Evolutionary conservation across 352 stramenopile species (phyloP), one percentile per base, ranked within the genome.

Genomic region (Pythium plurisporium): DNA sequence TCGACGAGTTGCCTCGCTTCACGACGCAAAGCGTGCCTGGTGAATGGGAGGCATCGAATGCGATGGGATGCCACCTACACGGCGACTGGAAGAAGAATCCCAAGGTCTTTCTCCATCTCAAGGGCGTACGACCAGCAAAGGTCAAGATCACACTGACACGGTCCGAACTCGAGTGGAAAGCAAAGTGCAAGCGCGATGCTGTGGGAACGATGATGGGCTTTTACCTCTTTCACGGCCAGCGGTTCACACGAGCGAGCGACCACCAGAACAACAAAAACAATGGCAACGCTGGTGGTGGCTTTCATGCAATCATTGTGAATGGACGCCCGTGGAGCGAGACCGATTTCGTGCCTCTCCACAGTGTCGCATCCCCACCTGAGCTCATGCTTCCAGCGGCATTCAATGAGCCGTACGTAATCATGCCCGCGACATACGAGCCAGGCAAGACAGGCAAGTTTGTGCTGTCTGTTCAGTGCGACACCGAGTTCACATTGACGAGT

Each of bases 171-270:
- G 81, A 94, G 64, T 96, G 88, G 88, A 80, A 77, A 30, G 62
- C 59, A 23, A 86, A 89, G 46, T 95, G 84, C 59, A 87, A 88
- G 47, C 79, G 80, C 10, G 88, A 96, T 64, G 71, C 75, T 0
- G 86, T 96, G 12, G 88, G 87, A 15, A 79, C 75, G 30, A 96
- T 96, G 88, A 93, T 96, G 59, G 88, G 88, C 14, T 96, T 96
- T 54, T 96, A 96, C 57, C 53, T 95, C 9, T 89, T 92, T 44
- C 67, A 73, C 63, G 70, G 69, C 26, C 54, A 69, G 41, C 80
- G 81, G 37, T 51, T 86, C 54, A 46, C 63, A 17, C 70, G 74
- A 15, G 48, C 61, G 15, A 59, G 40, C 34, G 78, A 74, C 20
- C 36, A 59, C 8, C 41, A 60, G 20, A 17, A 17, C 5, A 45